Percentiles rank a stretch among this genome's conserved stretches.
These are phyloP conservation scores for Piloderma croceum DNA, from an alignment of 768 basidiomycete species.

Conservation along the genomic window DNA sequence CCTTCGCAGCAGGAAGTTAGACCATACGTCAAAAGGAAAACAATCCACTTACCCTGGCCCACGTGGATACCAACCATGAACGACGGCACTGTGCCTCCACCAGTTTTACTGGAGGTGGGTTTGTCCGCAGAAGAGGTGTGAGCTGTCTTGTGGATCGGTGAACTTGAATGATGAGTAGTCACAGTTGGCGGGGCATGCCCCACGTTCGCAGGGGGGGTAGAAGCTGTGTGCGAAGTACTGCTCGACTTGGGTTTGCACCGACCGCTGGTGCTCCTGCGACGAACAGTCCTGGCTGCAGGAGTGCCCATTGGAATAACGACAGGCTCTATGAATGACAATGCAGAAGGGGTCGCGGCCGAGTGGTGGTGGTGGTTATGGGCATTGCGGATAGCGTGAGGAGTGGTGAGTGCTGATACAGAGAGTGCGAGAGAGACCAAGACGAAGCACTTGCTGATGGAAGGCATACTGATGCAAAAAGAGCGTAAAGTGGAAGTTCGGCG, in stretches of 20 bases:
- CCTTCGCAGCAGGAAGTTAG: conserved; percentile 21
- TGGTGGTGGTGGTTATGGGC: conserved; percentile 35
- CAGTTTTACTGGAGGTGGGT: conserved; percentile 6
- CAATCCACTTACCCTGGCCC: conserved; percentile 37
- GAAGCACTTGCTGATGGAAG: conserved; percentile 40
- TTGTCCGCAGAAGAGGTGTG: conserved; percentile 5
- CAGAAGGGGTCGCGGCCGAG: conserved; percentile 32
- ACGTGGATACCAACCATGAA: conserved; percentile 44
- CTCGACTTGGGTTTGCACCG: conserved; percentile 18
- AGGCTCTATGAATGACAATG: conserved; percentile 5
- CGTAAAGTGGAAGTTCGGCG: conserved; percentile 14
- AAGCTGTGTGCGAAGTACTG: conserved; percentile 14
- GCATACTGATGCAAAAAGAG: conserved; percentile 14
- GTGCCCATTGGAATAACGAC: neutral
- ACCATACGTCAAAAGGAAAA: conserved; percentile 2
- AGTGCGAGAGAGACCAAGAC: conserved; percentile 39
- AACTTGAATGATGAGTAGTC: conserved; percentile 1
- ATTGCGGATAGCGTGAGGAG: conserved; percentile 35
- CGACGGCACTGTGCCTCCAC: conserved; percentile 22
- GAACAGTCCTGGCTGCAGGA: neutral
- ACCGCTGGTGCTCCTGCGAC: conserved; percentile 1
- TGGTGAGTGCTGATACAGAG: conserved; percentile 34
- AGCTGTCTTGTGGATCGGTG: conserved; percentile 1
- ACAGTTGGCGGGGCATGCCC: conserved; percentile 18
- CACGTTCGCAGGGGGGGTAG: conserved; percentile 14